These are phyloP conservation scores for Dioszegia aurantiaca DNA, from an alignment of 768 basidiomycete species.

Conservation along the genomic window DNA sequence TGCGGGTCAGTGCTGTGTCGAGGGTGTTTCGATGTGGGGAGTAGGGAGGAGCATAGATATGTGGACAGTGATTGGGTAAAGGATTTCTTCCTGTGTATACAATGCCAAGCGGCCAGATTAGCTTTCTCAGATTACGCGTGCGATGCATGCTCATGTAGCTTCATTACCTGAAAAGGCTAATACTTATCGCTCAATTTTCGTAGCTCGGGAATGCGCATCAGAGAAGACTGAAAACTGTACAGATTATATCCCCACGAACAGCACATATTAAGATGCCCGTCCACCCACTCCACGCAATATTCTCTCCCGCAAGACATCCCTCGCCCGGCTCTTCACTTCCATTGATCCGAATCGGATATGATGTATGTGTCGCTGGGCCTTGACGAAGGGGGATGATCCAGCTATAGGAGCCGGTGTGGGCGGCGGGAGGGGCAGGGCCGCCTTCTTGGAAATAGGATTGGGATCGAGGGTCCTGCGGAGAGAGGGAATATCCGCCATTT, in stretches of 20 bases:
- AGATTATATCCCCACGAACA: no score
- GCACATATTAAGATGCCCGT: neutral
- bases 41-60: neutral
- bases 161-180: no score
- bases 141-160: slow-evolving; percentile 10
- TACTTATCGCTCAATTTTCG: no score
- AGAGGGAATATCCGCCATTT: neutral
- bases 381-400: neutral
- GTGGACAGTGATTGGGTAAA: no score
- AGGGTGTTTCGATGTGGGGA: no score
- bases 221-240: no score
- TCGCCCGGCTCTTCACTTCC: neutral
- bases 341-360: neutral
- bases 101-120: no score
- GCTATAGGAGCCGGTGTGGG: neutral
- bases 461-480: neutral
- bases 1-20: neutral
- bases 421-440: neutral
- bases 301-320: neutral
- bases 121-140: slow-evolving; percentile 1
- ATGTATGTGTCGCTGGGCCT: slow-evolving; percentile 1
- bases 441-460: neutral
- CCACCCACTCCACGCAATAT: neutral
- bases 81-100: no score
- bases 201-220: no score